Percentiles rank a stretch among this genome's conserved stretches.
Evolutionary conservation across 2,329 filamentous ascomycete genomes (phyloP).

Genomic region (Tolypocladium album): DNA sequence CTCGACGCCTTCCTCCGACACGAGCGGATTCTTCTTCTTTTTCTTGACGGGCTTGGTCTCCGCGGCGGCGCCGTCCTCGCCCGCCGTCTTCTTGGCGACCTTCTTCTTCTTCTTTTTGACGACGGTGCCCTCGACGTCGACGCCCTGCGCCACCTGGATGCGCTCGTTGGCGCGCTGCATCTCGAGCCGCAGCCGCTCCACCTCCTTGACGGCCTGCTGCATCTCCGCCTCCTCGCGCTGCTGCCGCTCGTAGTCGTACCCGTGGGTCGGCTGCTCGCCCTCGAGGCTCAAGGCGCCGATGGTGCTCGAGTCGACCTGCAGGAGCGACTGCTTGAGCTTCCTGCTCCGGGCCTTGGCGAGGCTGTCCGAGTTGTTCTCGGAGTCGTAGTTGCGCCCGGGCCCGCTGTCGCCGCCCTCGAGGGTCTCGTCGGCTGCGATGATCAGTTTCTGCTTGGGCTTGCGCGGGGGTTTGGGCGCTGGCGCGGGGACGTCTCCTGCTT

Average conservation of each 20-base stretch:
- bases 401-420: constrained; percentile 44
- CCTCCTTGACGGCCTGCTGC: constrained; percentile 76
- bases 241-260: constrained; percentile 52
- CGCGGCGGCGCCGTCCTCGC: constrained; percentile 9
- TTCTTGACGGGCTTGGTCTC: constrained; percentile 41
- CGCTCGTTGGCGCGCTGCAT: constrained; percentile 78
- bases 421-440: constrained; percentile 65
- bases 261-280: constrained; percentile 17
- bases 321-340: constrained; percentile 50
- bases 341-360: constrained; percentile 36
- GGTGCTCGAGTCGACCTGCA: constrained; percentile 80
- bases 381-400: constrained; percentile 37
- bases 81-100: constrained; percentile 31
- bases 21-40: constrained; percentile 19
- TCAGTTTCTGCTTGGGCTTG: constrained; percentile 46
- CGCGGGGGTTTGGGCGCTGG: constrained; percentile 22
- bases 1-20: neutral
- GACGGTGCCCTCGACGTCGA: constrained; percentile 52
- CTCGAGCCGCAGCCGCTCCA: constrained; percentile 75
- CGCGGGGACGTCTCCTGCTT: constrained; percentile 22
- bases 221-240: constrained; percentile 79
- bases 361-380: constrained; percentile 39
- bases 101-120: constrained; percentile 56
- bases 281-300: constrained; percentile 64
- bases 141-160: constrained; percentile 60